phyloP scores from a whole-genome alignment of 2,329 filamentous ascomycete species.

The Claviceps africana region DNA sequence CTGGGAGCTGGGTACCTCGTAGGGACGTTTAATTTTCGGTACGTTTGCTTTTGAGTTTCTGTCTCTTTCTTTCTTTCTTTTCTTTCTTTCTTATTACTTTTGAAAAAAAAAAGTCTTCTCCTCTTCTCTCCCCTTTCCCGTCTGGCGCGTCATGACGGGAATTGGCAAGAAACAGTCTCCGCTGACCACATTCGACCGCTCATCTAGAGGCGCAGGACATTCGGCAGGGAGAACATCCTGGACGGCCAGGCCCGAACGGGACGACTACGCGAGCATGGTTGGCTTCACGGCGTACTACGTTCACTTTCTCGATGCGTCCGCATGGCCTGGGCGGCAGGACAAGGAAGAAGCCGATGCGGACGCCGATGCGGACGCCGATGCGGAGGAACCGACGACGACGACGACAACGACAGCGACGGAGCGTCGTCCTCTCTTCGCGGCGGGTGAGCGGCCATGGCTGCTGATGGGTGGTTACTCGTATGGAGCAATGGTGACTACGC shows the following conservation, averaged over 20 bases:
- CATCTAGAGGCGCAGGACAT: constrained; percentile 54
- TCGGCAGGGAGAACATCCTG: constrained; percentile 74
- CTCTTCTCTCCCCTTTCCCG: not conserved
- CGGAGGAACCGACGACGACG: not conserved
- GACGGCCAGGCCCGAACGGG: constrained; percentile 67
- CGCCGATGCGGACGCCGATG: not conserved
- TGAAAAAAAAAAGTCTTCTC: too few species aligned
- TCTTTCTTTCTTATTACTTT: too few species aligned
- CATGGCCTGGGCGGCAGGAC: not conserved
- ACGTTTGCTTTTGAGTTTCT: constrained; percentile 13
- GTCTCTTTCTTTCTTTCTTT: too few species aligned
- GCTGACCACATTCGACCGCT: not conserved
- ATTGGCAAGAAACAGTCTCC: not conserved
- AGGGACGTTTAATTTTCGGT: constrained; percentile 88
- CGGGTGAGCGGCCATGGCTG: constrained; percentile 20
- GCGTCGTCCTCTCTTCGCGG: not conserved
- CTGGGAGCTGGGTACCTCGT: constrained; percentile 61
- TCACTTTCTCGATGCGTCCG: constrained; percentile 37
- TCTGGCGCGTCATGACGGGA: too few species aligned
- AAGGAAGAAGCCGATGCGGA: not conserved
- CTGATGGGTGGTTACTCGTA: constrained; percentile 80
- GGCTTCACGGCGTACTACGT: constrained; percentile 68
- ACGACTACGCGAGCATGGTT: constrained; percentile 72
- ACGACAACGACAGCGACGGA: not conserved
- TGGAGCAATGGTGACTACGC: constrained; percentile 66